Base-by-base conservation (phyloP, 257 asterid species). In the Osmanthus fragrans region DNA sequence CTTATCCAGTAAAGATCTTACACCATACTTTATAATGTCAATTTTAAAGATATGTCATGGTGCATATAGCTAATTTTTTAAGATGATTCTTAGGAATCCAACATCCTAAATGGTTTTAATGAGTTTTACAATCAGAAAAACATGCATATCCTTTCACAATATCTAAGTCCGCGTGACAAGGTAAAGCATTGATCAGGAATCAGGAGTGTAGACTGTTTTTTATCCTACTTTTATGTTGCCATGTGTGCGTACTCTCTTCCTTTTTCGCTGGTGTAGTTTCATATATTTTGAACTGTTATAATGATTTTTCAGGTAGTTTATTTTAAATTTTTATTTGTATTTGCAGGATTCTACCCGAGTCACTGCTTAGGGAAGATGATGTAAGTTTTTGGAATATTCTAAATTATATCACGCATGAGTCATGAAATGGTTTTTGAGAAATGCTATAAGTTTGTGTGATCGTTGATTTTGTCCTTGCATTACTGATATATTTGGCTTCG, bases 281-380 rank as follows among this genome's bases (percentile, higher is more conserved):
- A 16, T 60, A 71, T 39, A 29, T 39, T 13, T 47, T 33, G 45
- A 13, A 25, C 12, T 25, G 47, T 51, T 51, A 40, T 37, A 51
- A 1, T 68, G 15, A 40, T 25, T 29, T 40, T 60, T 70, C 21
- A 42, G 49, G 21, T 63, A 42, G 33, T 60, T 70, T 66, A 67
- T 60, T 73, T 13, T 73, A 40, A 7, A 40, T 71, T 69, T 27
- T 49, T 56, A 23, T 67, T 74, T 76, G 13, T 83, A 51, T 70
- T 76, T 89, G 84, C 89, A 93, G 97, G 95, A 77, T 70, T 73
- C 68, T 89, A 76, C 92, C 97, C 4, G 98, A 94, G 79, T 83
- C 91, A 49, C 76, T 90, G 63, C 77, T 94, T 39, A 86, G 98
- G 78, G 89, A 90, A 83, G 96, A 94, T 75, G 97, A 92, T 79